A percentile compares a stretch with the other conserved stretches of the same genome.
These are phyloP conservation scores for Pascua guehoae DNA, from an alignment of 1,284 basidiomycete species.

Conservation along the genomic window DNA sequence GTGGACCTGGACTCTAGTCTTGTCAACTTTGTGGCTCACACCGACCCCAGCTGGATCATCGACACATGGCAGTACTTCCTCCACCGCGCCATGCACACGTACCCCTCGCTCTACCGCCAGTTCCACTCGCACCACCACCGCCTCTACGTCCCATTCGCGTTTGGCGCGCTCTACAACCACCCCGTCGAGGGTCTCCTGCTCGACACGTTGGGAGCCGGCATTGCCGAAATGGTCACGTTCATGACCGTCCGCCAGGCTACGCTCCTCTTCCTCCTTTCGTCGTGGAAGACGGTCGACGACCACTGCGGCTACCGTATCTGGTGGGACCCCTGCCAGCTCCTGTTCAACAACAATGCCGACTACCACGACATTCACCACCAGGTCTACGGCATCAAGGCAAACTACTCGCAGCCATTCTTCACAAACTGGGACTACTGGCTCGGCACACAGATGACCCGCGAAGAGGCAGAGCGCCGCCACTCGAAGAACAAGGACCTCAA, in stretches of 20 bases:
- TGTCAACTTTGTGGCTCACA: neutral
- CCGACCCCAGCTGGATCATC: slow-evolving; percentile 69
- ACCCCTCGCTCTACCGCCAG: slow-evolving; percentile 84
- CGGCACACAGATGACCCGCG: slow-evolving; percentile 47
- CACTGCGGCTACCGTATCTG: slow-evolving; percentile 91
- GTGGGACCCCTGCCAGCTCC: slow-evolving; percentile 80
- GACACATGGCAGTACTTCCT: slow-evolving; percentile 99
- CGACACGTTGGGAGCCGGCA: slow-evolving; percentile 74
- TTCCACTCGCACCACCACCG: slow-evolving; percentile 95
- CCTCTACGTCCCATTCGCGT: slow-evolving; percentile 95
- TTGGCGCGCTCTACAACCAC: slow-evolving; percentile 96
- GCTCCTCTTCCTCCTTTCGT: slow-evolving; percentile 77
- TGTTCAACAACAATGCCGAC: slow-evolving; percentile 91
- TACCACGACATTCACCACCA: slow-evolving; percentile 99
- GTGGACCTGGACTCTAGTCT: no score
- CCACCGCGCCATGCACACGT: slow-evolving; percentile 87
- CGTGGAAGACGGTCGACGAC: slow-evolving; percentile 94
- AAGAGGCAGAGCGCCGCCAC: slow-evolving; percentile 29
- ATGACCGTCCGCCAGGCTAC: slow-evolving; percentile 83
- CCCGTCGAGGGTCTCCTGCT: slow-evolving; percentile 90
- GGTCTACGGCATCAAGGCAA: slow-evolving; percentile 87
- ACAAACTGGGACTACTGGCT: slow-evolving; percentile 49
- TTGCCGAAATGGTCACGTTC: slow-evolving; percentile 67
- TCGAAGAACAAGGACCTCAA: slow-evolving; percentile 3
- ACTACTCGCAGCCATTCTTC: slow-evolving; percentile 92